Base-by-base conservation (phyloP, 169 alveolate species). In the Sarcocystis neurona region DNA sequence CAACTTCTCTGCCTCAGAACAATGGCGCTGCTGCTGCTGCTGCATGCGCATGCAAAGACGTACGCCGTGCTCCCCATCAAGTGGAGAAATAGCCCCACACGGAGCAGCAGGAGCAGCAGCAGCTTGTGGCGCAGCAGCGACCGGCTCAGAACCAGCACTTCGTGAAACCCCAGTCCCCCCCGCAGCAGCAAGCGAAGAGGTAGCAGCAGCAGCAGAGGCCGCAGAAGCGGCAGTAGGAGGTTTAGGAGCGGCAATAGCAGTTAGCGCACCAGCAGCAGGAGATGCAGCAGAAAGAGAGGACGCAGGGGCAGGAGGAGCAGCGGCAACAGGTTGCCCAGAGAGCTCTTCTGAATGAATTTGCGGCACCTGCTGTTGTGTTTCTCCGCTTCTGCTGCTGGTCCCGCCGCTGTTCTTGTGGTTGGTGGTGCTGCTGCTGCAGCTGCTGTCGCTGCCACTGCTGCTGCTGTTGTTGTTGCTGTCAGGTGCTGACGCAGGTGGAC, bases 21-120 rank as follows among this genome's bases (percentile, higher is more conserved):
- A n/a, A n/a, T n/a, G n/a, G n/a, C n/a, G n/a, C 85, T 77, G 46
- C 85, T 77, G 85, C 44, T 23, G 85, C 32, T 47, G 66, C 60
- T 43, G 0, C 5, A 30, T 32, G n/a, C 41, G 50, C 80, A n/a
- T n/a, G n/a, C n/a, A n/a, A n/a, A n/a, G n/a, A n/a, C n/a, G n/a
- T n/a, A n/a, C n/a, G n/a, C n/a, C n/a, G n/a, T n/a, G n/a, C 47
- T 39, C 80, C 47, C 39, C 80, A 37, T 46, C 50, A 63, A 37
- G 12, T 15, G 32, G 30, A 63, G 41, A 6, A 37, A 63, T 37
- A 63, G 15, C 77, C 15, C 32, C 77, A 23, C 39, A n/a, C 41
- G 39, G 20, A n/a, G 18, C 20, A 39, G 37, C 41, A n/a, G n/a
- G 43, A 12, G 77, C 20, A 63, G 30, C 63, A 20, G 82, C 58